Percentiles rank a stretch among this genome's conserved stretches.
phyloP scores from a whole-genome alignment of 1,284 basidiomycete species.

The Dichomitus squalens region DNA sequence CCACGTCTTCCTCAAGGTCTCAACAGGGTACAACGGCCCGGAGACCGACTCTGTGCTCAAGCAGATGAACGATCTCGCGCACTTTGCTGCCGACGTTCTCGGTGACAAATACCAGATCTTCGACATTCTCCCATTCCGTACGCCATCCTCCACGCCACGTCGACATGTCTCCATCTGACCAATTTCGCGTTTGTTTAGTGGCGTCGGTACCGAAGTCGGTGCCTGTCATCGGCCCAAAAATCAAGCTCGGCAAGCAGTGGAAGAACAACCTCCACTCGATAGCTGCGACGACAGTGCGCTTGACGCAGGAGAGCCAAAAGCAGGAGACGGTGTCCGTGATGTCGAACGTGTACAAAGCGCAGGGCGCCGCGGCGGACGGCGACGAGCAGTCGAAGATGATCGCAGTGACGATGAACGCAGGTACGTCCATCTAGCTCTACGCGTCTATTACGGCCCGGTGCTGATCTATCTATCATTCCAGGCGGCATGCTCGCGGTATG shows the following conservation, averaged over 20 bases:
- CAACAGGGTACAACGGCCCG: conserved; percentile 23
- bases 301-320: conserved; percentile 17
- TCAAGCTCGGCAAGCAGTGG: conserved; percentile 23
- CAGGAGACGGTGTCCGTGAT: conserved; percentile 19
- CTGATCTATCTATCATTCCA: neutral
- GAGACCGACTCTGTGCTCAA: conserved; percentile 23
- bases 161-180: neutral
- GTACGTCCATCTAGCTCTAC: conserved; percentile 7
- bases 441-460: neutral
- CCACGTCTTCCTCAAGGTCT: conserved; percentile 22
- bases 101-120: conserved; percentile 33
- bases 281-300: conserved; percentile 18
- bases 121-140: conserved; percentile 32
- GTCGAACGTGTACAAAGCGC: conserved; percentile 27
- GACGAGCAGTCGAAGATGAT: conserved; percentile 26
- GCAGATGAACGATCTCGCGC: conserved; percentile 28
- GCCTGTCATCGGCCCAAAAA: conserved; percentile 30
- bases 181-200: conserved; percentile 25
- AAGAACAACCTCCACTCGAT: conserved; percentile 20
- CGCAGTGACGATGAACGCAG: conserved; percentile 31
- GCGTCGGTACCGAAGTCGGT: conserved; percentile 37
- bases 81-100: conserved; percentile 29
- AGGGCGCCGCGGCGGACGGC: conserved; percentile 8
- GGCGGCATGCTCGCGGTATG: conserved; percentile 26
- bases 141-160: neutral